Evolutionary conservation across 2,329 filamentous ascomycete species (phyloP), one percentile per base, ranked within the genome.

Genomic region (Cladophialophora chaetospira): DNA sequence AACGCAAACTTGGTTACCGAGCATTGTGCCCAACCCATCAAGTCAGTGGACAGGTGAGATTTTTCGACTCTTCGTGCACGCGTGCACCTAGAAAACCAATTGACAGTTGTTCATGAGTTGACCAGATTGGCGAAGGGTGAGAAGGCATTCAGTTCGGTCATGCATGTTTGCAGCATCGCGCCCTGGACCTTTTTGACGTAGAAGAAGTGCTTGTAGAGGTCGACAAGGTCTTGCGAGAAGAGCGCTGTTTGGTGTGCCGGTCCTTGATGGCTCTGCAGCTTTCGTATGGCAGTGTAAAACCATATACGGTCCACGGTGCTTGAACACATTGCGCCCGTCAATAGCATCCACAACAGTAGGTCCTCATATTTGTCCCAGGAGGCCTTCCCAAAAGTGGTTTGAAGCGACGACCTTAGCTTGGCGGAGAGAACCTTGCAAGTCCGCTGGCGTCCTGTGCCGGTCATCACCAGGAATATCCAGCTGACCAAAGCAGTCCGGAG

Each of bases 391-490:
- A 13, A 6, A 33, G 13, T 13, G 6, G 6, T 33, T 8, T 33
- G 29, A 33, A 49, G 46, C 17, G 9, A 31, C 23, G 21, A 13
- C 8, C 8, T 33, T 17, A 52, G 15, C 29, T 42, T 52, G 5
- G 48, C 42, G 6, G 48, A 28, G 15, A 52, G 33, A n/a, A 42
- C 35, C 23, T 43, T 52, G 36, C 35, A 29, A 17, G 48, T 52
- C 31, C 48, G 48, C n/a, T 28, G 21, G 11, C 48, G 48, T 29
- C 48, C 48, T 6, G 36, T 52, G 21, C 42, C 48, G 5, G 48
- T 52, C 33, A 36, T 52, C 4, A 43, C 48, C 35, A 43, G 25
- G 48, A 52, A 52, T 19, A 52, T 11, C 48, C 48, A 52, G 13
- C 28, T 13, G 36, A 52, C n/a, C 19, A 52, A 28, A 17, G 10